Evolutionary conservation across 345 rosid species (phyloP), one percentile per base, ranked within the genome.

Genomic region (Arabidopsis thaliana): DNA sequence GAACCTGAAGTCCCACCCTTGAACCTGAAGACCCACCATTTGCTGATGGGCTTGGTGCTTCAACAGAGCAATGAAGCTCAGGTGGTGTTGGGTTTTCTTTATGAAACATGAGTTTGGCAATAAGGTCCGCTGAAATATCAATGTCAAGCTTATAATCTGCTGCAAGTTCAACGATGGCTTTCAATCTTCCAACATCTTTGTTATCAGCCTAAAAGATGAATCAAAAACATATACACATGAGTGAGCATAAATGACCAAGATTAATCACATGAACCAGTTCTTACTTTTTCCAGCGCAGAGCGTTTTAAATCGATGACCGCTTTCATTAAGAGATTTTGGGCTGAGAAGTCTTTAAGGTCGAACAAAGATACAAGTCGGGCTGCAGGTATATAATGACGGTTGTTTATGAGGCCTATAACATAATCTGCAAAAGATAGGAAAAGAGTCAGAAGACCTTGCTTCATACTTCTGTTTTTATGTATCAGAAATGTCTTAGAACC

Each of bases 331-430:
- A 70, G 45, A 22, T n/a, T 45, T 32, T 32, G 8, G 33, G 65
- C 34, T 3, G 65, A 45, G 20, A 30, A 58, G n/a, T 20, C 65
- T 22, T 34, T 45, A 30, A 58, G 74, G 24, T 70, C 23, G 0
- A 45, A 50, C 44, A 70, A 58, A 45, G 65, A 70, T 44, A 58
- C 36, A 8, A 70, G 49, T 14, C 74, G 56, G 36, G 34, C 74
- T 8, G 74, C 74, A 14, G 57, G 65, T 49, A 65, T 12, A 8
- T 57, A 56, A 7, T 33, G 74, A 4, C 37, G 56, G 34, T 32
- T 23, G 7, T 34, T 13, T 33, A 58, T 70, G 56, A 70, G 65
- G 5, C 37, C 36, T 70, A 9, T 16, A 33, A 70, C 65, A 12
- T 32, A 32, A 12, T 69, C 64, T 69, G 73, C 64, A 57, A 57